phyloP scores from a whole-genome alignment of 306 rosid species.

The Quercus robur region DNA sequence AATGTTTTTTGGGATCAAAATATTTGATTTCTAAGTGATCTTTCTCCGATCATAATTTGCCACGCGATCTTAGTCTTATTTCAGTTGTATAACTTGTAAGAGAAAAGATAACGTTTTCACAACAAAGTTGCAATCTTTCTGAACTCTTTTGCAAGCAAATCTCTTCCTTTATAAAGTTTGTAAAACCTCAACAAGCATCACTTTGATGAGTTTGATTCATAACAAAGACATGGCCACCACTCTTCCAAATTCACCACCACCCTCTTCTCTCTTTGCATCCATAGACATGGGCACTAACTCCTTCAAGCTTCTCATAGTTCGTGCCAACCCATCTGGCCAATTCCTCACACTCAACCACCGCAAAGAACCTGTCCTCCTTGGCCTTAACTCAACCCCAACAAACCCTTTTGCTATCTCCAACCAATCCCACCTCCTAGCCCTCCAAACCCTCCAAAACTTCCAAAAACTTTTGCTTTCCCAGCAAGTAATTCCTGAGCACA shows the following conservation, averaged over 20 bases:
- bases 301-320: conserved; percentile 33
- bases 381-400: conserved; percentile 18
- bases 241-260: neutral
- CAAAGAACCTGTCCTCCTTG: conserved; percentile 33
- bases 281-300: conserved; percentile 45
- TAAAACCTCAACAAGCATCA: neutral
- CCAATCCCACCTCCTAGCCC: conserved; percentile 19
- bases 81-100: no score
- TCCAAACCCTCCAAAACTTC: conserved; percentile 21
- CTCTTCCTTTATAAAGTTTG: neutral
- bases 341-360: conserved; percentile 24
- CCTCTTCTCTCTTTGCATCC: conserved; percentile 27
- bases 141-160: neutral
- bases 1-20: no score
- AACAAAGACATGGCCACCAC: conserved; percentile 13
- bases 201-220: neutral
- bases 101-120: no score
- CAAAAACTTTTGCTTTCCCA: conserved; percentile 10
- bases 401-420: conserved; percentile 22
- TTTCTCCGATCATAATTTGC: no score
- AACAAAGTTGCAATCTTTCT: neutral
- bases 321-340: conserved; percentile 24
- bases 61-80: no score
- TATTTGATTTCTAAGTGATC: no score
- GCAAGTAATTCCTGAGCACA: neutral